Base-by-base conservation (phyloP, 164 flowering plant genomes). In the Umbellularia californica region DNA sequence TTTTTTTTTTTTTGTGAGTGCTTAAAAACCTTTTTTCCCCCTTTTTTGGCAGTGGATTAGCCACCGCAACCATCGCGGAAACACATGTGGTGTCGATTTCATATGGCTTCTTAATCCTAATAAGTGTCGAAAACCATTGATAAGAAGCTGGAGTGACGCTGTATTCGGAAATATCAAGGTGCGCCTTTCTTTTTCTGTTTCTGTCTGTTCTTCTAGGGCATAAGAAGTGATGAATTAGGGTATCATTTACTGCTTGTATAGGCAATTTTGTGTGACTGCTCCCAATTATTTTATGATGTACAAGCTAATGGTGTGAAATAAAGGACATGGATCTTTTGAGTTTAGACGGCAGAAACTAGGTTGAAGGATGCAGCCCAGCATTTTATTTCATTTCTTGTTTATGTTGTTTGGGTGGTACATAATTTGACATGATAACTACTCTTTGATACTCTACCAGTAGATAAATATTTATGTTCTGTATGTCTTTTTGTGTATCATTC, bases 41-140 rank as follows among this genome's bases (percentile, higher is more conserved):
- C 77, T 69, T 4, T 70, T 2, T 7, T 41, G 47, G 73, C 83
- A 95, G 99, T 95, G 99, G 99, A 88, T 95, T 47, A 95, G 99
- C 83, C 99, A 95, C 81, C 87, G 90, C 41, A 94, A 95, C 80
- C 99, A 95, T 81, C 86, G 92, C 41, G 98, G 99, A 22, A 89
- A 95, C 77, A 87, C 92, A 47, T 95, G 99, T 75, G 99, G 94
- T 33, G 99, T 95, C 50, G 99, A 95, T 83, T 95, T 95, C 72
- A 93, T 95, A 86, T 95, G 99, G 99, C 97, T 95, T 84, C 92
- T 92, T 35, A 93, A 93, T 79, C 97, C 99, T 20, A 85, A 87
- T 52, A 86, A 82, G 60, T 83, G 86, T 65, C 70, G 90, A 22
- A 91, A 91, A 73, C 88, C 93, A 50, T 84, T 94, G 19, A 89